phyloP scores from a whole-genome alignment of 2,329 filamentous ascomycete genomes.

The Cladophialophora psammophila region DNA sequence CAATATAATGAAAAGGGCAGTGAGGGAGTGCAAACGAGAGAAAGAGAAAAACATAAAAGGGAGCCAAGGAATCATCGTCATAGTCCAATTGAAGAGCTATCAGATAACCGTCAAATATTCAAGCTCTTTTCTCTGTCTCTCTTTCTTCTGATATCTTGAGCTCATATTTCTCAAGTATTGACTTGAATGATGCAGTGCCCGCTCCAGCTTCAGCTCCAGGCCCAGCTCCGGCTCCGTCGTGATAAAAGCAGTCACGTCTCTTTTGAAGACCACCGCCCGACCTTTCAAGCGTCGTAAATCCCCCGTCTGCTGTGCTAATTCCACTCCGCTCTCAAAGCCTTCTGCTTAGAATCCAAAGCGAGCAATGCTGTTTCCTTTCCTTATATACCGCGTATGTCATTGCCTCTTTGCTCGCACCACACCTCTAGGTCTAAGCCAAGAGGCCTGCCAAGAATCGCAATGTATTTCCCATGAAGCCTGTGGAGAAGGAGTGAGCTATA shows the following conservation, averaged over 20 bases:
- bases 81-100: constrained; percentile 2
- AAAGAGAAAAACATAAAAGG: background rate
- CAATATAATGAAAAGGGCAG: too few species aligned
- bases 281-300: background rate
- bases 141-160: background rate
- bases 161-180: background rate
- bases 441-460: constrained; percentile 19
- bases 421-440: constrained; percentile 3
- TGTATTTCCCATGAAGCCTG: constrained; percentile 13
- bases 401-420: background rate
- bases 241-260: background rate
- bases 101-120: background rate
- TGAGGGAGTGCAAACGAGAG: too few species aligned
- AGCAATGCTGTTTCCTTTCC: background rate
- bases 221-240: background rate
- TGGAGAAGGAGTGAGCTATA: background rate
- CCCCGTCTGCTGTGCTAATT: background rate
- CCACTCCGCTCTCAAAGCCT: background rate
- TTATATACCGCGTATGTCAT: background rate
- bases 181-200: background rate
- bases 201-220: background rate
- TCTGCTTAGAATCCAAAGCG: background rate
- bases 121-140: background rate
- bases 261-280: background rate
- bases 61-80: background rate